Evolutionary conservation across 2,329 filamentous ascomycete species (phyloP).

Genomic region (Neofusicoccum ribis): DNA sequence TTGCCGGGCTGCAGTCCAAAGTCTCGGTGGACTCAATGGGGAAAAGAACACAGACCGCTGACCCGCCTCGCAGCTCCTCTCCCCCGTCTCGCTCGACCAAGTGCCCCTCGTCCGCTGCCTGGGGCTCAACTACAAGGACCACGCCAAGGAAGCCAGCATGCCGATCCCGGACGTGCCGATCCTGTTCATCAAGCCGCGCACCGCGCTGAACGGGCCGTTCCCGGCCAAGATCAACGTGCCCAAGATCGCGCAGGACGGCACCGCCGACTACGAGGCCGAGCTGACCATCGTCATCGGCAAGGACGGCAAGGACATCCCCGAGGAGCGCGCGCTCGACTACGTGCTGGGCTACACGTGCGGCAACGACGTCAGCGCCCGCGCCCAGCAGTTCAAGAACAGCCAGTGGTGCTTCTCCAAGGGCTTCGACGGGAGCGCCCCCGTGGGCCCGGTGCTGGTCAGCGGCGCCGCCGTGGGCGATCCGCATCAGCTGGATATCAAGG

Average conservation of each 20-base stretch:
- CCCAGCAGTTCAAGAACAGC: conserved; percentile 47
- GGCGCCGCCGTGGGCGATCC: conserved; percentile 47
- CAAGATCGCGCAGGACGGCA: conserved; percentile 49
- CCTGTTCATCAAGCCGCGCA: conserved; percentile 53
- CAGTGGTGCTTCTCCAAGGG: conserved; percentile 60
- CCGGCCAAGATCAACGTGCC: conserved; percentile 49
- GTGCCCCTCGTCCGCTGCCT: conserved; percentile 47
- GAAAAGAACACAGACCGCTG: not conserved
- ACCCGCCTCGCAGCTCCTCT: conserved; percentile 25
- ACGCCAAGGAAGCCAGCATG: conserved; percentile 53
- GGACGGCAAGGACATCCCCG: conserved; percentile 52
- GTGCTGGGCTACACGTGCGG: conserved; percentile 56
- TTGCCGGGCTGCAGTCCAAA: no score
- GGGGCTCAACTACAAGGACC: conserved; percentile 49
- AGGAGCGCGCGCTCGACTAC: conserved; percentile 49
- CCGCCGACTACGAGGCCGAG: conserved; percentile 48
- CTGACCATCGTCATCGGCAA: conserved; percentile 51
- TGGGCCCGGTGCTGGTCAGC: conserved; percentile 53
- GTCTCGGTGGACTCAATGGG: no score
- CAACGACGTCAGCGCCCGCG: conserved; percentile 58
- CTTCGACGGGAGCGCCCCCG: conserved; percentile 57
- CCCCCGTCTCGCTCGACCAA: conserved; percentile 37
- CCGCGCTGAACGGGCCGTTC: conserved; percentile 42
- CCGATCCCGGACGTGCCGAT: conserved; percentile 70
- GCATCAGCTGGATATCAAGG: conserved; percentile 44